phyloP scores from a whole-genome alignment of 106 monocot species.

The Acorus calamus region DNA sequence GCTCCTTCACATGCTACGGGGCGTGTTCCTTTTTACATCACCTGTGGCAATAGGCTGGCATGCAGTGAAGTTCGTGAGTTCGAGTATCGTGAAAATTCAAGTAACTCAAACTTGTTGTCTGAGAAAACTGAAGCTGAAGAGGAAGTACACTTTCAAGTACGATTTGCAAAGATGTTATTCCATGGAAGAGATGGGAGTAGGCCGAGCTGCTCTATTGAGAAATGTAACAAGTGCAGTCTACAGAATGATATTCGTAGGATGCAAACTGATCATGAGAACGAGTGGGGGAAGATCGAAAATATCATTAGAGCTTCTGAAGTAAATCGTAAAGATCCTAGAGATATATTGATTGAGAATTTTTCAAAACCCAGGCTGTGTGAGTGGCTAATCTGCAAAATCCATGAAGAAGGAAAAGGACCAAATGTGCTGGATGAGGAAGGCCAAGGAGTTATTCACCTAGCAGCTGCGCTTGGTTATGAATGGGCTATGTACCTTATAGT shows the following conservation, averaged over 20 bases:
- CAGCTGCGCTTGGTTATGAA: slow-evolving; percentile 60
- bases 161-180: slow-evolving; percentile 39
- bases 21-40: slow-evolving; percentile 42
- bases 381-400: slow-evolving; percentile 51
- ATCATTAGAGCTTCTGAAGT: background rate
- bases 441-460: slow-evolving; percentile 43
- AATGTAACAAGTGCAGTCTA: slow-evolving; percentile 32
- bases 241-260: slow-evolving; percentile 5
- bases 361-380: slow-evolving; percentile 33
- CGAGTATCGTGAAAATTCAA: slow-evolving; percentile 39
- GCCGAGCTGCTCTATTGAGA: slow-evolving; percentile 20
- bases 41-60: slow-evolving; percentile 34
- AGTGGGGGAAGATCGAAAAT: slow-evolving; percentile 19
- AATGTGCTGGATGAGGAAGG: slow-evolving; percentile 32
- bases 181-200: slow-evolving; percentile 2
- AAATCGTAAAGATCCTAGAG: slow-evolving; percentile 9
- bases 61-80: slow-evolving; percentile 63
- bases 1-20: slow-evolving; percentile 36
- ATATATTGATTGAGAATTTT: slow-evolving; percentile 31
- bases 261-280: slow-evolving; percentile 18
- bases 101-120: background rate
- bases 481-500: slow-evolving; percentile 46
- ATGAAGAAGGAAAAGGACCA: slow-evolving; percentile 50
- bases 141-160: slow-evolving; percentile 27
- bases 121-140: slow-evolving; percentile 18